These are phyloP conservation scores for Mycena leptocephala DNA, from an alignment of 768 basidiomycete genomes.

Conservation along the genomic window DNA sequence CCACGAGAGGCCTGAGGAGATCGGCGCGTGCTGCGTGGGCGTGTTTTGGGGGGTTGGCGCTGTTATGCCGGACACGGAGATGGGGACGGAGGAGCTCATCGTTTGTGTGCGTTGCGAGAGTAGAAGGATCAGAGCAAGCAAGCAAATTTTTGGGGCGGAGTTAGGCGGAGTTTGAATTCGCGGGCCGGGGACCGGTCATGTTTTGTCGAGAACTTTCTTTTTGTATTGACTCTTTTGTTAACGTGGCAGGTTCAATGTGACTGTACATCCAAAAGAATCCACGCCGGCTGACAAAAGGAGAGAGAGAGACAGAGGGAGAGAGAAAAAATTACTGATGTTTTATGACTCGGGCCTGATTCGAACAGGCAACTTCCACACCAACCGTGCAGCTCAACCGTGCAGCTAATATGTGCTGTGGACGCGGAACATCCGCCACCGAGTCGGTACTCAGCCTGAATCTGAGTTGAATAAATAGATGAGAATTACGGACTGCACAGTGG, in stretches of 20 bases:
- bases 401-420: background rate
- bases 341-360: background rate
- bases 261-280: no score
- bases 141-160: conserved; percentile 5
- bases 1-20: conserved; percentile 84
- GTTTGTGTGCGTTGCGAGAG: background rate
- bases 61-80: conserved; percentile 65
- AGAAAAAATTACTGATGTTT: no score
- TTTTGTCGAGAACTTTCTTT: no score
- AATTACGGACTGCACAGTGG: no score
- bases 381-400: no score
- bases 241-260: no score
- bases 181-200: background rate
- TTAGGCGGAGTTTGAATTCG: background rate
- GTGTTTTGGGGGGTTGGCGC: conserved; percentile 98
- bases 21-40: conserved; percentile 86
- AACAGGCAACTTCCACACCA: background rate
- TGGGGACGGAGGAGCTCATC: conserved; percentile 83
- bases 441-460: no score
- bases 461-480: no score
- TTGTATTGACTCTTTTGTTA: no score
- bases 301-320: no score
- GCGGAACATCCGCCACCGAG: background rate
- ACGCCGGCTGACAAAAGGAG: no score
- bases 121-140: background rate